Base-by-base conservation (phyloP, 2,329 filamentous ascomycete species). In the Penicillium rolfsii region DNA sequence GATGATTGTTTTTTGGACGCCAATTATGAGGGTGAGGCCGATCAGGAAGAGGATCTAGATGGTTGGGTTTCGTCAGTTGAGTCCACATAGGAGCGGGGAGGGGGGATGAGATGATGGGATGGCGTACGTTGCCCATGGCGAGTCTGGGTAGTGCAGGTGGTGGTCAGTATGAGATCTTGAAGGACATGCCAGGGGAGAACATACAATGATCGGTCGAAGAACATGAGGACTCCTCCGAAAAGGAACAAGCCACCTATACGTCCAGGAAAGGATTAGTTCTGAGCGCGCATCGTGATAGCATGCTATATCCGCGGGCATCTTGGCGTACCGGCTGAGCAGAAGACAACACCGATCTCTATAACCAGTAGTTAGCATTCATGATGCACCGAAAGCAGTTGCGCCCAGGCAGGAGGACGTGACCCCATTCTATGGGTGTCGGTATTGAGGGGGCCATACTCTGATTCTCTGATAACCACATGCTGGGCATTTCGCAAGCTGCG, bases 181-280 rank as follows among this genome's bases (percentile, higher is more conserved):
- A 35, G n/a, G 3, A 14, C 14, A 2, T 12, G 52, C 8, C 4
- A 8, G 16, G 19, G 30, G 33, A 58, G 57, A 9, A 83, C 88
- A 73, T 82, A 94, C 91, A 98, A 93, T 73, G 95, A 91, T 67
- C 95, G 88, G 80, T 99, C 95, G 82, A 99, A 99, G 82, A 99
- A 98, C 80, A 99, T 86, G 79, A 99, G 85, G 9, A 99, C 91
- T 63, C 95, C 95, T 74, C 92, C 91, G 74, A 97, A 86, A 59
- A 99, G 87, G 84, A 99, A 99, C 83, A 98, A 89, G 68, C 91
- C 92, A 77, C 94, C 94, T 96, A 76, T 59, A 62, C 41, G 46
- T 52, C 57, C 36, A 50, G 28, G 45, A 43, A 33, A 55, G 57
- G 22, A 40, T 54, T 50, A 58, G 52, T 55, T 22, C n/a, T 48